phyloP scores from a whole-genome alignment of 208 protist genomes.

The Crithidia bombi region DNA sequence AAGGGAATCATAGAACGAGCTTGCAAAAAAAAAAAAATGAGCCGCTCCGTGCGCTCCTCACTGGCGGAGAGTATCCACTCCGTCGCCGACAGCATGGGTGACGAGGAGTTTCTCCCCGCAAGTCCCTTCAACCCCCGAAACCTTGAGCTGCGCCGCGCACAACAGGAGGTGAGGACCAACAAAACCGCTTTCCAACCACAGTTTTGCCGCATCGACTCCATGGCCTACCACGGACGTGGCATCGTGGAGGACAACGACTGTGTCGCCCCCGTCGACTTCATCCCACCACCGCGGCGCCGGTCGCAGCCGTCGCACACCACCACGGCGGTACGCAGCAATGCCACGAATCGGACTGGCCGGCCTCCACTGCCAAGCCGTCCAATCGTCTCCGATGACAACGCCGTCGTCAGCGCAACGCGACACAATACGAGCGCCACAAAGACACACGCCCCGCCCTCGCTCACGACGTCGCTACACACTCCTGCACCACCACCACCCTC shows the following conservation, averaged over 20 bases:
- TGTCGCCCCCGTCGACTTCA: not conserved
- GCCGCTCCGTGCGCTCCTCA: conserved; percentile 1
- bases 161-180: not conserved
- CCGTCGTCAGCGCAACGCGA: not conserved
- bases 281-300: not conserved
- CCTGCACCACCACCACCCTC: conserved; percentile 1
- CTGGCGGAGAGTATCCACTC: conserved; percentile 16
- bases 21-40: conserved; percentile 19
- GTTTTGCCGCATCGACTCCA: conserved; percentile 29
- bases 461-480: not conserved
- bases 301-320: not conserved
- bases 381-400: not conserved
- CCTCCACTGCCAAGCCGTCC: not conserved
- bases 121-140: conserved; percentile 21
- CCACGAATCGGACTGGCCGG: not conserved
- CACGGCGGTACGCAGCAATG: not conserved
- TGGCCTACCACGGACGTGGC: conserved; percentile 20
- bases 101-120: conserved; percentile 19
- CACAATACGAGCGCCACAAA: not conserved
- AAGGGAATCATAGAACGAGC: too few relatives aligned
- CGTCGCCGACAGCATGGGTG: conserved; percentile 23
- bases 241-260: conserved; percentile 29
- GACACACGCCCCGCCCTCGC: not conserved
- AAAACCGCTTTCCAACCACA: conserved; percentile 5
- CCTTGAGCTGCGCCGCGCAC: not conserved